Evolutionary conservation across 768 basidiomycete species (phyloP).

Genomic region (Hericium erinaceus): DNA sequence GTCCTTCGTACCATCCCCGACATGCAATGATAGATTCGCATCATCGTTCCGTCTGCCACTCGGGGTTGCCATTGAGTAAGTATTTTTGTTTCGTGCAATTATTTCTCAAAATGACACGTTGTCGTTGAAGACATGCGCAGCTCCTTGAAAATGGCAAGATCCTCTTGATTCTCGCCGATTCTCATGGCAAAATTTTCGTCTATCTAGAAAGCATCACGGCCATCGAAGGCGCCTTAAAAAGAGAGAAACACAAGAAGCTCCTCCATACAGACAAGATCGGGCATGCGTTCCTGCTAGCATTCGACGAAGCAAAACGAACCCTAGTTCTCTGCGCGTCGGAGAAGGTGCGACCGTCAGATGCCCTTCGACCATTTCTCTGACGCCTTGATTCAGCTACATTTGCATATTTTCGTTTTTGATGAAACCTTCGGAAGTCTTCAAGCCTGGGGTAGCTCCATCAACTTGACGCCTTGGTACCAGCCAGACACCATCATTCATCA

Average conservation of each 20-base stretch:
- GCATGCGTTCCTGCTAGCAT: constrained; percentile 34
- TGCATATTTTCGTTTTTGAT: constrained; percentile 41
- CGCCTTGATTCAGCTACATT: constrained; percentile 13
- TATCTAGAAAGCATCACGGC: no score
- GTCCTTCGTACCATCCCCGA: no score
- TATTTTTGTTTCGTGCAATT: no score
- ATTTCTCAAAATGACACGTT: no score
- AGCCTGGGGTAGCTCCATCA: constrained; percentile 30
- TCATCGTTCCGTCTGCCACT: no score
- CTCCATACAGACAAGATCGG: constrained; percentile 40
- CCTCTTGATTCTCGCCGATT: constrained; percentile 3
- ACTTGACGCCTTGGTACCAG: constrained; percentile 30
- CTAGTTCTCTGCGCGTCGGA: constrained; percentile 34
- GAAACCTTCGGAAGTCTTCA: constrained; percentile 35
- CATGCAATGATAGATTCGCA: no score
- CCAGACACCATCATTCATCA: constrained; percentile 27
- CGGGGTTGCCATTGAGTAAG: no score
- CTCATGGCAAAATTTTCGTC: neutral
- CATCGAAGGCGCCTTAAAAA: no score
- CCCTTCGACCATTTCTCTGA: neutral
- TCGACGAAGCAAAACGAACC: constrained; percentile 42
- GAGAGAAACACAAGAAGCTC: neutral
- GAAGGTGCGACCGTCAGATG: constrained; percentile 24
- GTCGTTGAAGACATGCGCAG: neutral
- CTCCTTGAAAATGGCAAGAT: neutral